Evolutionary conservation across 139 green algal species (phyloP), one percentile per base, ranked within the genome.

Genomic region (Nannochloris sp.): DNA sequence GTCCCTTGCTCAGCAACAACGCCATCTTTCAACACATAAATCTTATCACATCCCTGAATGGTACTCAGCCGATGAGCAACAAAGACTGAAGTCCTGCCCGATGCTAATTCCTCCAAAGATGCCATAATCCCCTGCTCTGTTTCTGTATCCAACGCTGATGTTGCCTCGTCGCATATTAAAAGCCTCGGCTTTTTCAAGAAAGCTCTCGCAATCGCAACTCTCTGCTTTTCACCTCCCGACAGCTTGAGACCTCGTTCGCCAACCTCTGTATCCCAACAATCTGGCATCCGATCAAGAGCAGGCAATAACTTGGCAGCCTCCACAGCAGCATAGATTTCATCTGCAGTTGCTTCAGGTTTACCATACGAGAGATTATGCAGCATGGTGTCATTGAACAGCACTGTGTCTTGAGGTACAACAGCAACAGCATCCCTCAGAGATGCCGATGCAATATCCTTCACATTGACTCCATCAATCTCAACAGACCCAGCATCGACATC

Each of bases 61-160:
- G 91, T 97, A 43, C 73, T 88, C 60, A 97, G 75, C 8, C 92
- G 75, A 76, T 98, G 92, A 3, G 92, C 90, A n/a, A 98, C 89
- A 78, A 96, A 95, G 3, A 98, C 66, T 21, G 72, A 83, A 4
- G 91, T 97, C 44, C 89, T 77, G 11, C 86, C 84, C 44, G 66
- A 40, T 21, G 73, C 69, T 59, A 81, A 49, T 48, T 69, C 63
- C 53, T 62, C 48, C 10, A 96, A 60, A n/a, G 70, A 84, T 4
- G 62, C 61, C 72, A 94, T 83, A 67, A 92, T 91, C 63, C 54
- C 66, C 5, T 71, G 75, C 75, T 97, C 90, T 0, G 90, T 96
- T 9, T 66, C 78, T 6, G 76, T 85, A 81, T 97, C 90, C 46
- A 96, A 79, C 2, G 86, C 84, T 34, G 71, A 83, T 8, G 89